Evolutionary conservation across 768 basidiomycete genomes (phyloP), one percentile per base, ranked within the genome.

Genomic region (Xerocomus potaroensis): DNA sequence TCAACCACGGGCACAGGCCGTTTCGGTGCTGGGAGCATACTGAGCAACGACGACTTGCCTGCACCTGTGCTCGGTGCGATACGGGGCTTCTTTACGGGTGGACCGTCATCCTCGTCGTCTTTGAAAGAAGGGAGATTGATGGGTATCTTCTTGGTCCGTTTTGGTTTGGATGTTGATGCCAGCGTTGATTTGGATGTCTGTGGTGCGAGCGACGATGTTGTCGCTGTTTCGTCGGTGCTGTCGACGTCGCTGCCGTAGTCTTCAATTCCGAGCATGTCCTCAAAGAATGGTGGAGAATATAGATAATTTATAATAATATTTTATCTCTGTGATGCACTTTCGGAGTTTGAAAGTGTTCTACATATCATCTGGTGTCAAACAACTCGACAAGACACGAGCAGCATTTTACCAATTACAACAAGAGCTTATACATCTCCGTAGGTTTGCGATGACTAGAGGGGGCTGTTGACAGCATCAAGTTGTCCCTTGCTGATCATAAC

Each of bases 1-100:
- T 51, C 42, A 21, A 62, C 58, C n/a, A 72, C 61, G 9, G 78
- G 72, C 6, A 19, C 66, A 59, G 45, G 72, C 69, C 60, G 76
- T 65, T 83, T 87, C 5, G 88, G 88, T 0, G 81, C 77, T 27
- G 88, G 88, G 10, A 91, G 72, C 82, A 89, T 87, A 8, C 76
- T 75, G 26, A 90, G 57, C 39, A 91, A 60, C 3, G 80, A 77
- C 0, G 87, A 90, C 11, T 62, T 60, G 9, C 86, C 86, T 22
- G 79, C 79, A 8, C 82, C 79, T 8, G 50, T 31, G 23, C 43
- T 42, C 18, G 74, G 49, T 27, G 74, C 72, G 31, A 78, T 52
- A 21, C 78, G 73, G 15, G 73, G 69, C 48, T 75, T 83, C 66
- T 87, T 89, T 31, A 80, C 70, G 3, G 77, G 71, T 31, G 80